phyloP scores from a whole-genome alignment of 345 rosid species.

The Aquilaria malaccensis region DNA sequence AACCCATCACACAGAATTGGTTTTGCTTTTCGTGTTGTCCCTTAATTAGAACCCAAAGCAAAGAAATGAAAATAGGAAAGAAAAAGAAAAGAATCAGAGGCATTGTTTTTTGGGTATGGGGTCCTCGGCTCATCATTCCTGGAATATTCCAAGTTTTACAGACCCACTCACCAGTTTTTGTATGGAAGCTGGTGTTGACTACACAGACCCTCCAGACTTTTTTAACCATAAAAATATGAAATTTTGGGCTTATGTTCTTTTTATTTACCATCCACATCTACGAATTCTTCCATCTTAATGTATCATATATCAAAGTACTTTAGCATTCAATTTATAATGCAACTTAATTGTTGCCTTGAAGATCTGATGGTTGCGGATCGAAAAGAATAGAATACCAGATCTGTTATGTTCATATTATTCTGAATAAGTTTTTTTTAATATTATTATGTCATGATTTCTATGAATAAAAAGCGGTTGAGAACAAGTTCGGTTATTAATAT shows the following conservation, averaged over 20 bases:
- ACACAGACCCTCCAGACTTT: background rate
- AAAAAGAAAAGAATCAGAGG: constrained; percentile 1
- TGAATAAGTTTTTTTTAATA: no score
- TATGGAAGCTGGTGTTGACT: constrained; percentile 48
- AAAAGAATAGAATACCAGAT: no score
- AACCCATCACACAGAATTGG: background rate
- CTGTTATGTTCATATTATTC: no score
- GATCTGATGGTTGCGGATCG: no score
- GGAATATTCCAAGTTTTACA: constrained; percentile 30
- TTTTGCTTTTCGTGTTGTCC: background rate
- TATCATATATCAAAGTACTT: background rate
- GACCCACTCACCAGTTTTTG: constrained; percentile 33
- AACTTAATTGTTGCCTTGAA: no score
- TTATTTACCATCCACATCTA: background rate
- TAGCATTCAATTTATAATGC: no score
- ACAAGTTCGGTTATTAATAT: no score
- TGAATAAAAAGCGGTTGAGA: no score
- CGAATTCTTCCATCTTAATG: background rate
- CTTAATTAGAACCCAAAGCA: background rate
- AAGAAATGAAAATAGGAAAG: background rate
- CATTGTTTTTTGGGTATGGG: constrained; percentile 8
- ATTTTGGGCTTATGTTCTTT: constrained; percentile 10
- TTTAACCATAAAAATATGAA: constrained; percentile 5
- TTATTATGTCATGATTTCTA: no score
- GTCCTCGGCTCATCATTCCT: constrained; percentile 28